These are phyloP conservation scores for Neocallimastix lanati DNA, from an alignment of 192 early-diverging fungal genomes.

Conservation along the genomic window DNA sequence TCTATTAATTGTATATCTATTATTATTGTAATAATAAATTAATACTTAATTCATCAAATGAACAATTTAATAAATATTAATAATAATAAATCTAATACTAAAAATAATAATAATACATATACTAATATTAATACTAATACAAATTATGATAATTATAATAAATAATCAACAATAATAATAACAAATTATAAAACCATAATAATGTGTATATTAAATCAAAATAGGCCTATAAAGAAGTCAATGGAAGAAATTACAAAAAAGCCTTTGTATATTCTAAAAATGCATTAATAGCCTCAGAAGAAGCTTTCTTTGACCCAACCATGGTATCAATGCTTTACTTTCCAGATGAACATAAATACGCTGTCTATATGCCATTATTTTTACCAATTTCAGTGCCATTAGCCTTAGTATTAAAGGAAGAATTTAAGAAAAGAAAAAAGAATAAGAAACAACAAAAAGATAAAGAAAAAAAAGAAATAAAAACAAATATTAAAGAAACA, in stretches of 20 bases:
- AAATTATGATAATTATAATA: no score
- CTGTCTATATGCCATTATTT: slow-evolving; percentile 91
- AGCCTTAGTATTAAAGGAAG: neutral
- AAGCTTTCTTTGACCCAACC: slow-evolving; percentile 91
- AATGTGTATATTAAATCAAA: neutral
- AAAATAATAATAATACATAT: no score
- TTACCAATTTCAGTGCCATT: slow-evolving; percentile 66
- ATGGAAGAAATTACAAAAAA: neutral
- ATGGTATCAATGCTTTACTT: slow-evolving; percentile 98
- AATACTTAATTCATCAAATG: no score
- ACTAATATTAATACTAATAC: no score
- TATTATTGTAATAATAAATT: no score
- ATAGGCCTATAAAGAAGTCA: neutral
- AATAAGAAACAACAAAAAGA: neutral
- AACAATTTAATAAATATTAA: no score
- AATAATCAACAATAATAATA: no score
- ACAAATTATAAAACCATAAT: no score
- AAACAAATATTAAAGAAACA: no score
- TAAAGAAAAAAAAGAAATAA: no score
- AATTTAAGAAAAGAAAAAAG: neutral
- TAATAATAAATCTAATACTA: no score
- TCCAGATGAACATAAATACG: slow-evolving; percentile 93
- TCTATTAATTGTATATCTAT: no score
- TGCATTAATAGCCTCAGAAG: slow-evolving; percentile 54
- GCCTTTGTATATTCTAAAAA: slow-evolving; percentile 38